phyloP scores from a whole-genome alignment of 164 flowering plant genomes.

The Piper longum region DNA sequence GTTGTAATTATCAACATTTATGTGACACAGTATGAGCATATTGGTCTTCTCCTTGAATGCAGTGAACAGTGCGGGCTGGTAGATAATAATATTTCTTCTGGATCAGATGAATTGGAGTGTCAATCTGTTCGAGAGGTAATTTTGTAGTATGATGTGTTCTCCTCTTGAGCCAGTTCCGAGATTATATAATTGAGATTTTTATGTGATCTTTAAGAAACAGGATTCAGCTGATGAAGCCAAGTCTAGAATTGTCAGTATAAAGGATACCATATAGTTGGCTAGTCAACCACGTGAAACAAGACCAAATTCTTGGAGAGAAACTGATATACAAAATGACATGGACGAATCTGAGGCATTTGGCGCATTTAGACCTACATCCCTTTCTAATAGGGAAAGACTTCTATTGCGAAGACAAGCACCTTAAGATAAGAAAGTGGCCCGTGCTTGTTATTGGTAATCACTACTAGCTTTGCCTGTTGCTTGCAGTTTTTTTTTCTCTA shows the following conservation, averaged over 20 bases:
- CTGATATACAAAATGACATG: neutral
- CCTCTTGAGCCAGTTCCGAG: neutral
- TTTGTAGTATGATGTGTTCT: neutral
- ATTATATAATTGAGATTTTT: neutral
- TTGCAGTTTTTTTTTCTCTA: neutral
- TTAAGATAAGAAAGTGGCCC: slow-evolving; percentile 57
- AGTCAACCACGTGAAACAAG: neutral
- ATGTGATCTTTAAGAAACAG: neutral
- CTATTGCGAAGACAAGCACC: slow-evolving; percentile 77
- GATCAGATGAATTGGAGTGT: neutral
- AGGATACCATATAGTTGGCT: slow-evolving; percentile 3
- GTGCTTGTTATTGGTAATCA: slow-evolving; percentile 75
- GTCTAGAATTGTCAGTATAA: slow-evolving; percentile 4
- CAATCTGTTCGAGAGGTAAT: neutral
- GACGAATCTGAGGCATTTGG: slow-evolving; percentile 3
- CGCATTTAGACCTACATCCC: slow-evolving; percentile 19
- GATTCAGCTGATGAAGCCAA: slow-evolving; percentile 6
- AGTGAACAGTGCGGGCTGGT: neutral
- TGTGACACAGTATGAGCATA: neutral
- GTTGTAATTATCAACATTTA: slow-evolving; percentile 7
- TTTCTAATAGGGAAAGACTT: slow-evolving; percentile 84
- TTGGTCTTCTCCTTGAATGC: neutral
- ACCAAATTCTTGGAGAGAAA: too few species aligned
- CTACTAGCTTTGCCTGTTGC: neutral
- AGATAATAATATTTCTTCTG: neutral